These are phyloP conservation scores for Cotoneaster glaucophyllus DNA, from an alignment of 306 rosid genomes.

Conservation along the genomic window DNA sequence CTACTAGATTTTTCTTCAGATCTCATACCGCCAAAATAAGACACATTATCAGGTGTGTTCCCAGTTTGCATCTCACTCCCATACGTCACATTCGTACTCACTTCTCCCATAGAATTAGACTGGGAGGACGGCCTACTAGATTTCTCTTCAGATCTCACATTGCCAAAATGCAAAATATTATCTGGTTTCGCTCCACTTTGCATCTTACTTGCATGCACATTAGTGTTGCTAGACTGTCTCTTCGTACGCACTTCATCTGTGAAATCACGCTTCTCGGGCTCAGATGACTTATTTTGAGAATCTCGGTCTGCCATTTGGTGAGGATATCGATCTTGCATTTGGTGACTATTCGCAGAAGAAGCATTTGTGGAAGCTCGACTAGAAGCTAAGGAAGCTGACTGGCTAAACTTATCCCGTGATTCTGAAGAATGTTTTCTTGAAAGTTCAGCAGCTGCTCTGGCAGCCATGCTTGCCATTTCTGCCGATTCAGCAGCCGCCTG, in stretches of 20 bases:
- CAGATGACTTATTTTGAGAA: constrained; percentile 35
- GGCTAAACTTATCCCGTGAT: constrained; percentile 26
- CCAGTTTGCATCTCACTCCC: constrained; percentile 27
- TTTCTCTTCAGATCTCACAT: constrained; percentile 32
- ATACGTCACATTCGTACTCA: constrained; percentile 24
- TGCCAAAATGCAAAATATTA: constrained; percentile 28
- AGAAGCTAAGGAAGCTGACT: constrained; percentile 32
- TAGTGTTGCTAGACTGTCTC: constrained; percentile 32
- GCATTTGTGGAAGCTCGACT: constrained; percentile 19
- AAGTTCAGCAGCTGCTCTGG: constrained; percentile 98
- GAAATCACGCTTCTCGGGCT: constrained; percentile 27
- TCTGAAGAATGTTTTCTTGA: constrained; percentile 63
- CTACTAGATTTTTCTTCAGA: constrained; percentile 32
- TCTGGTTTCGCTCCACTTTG: constrained; percentile 26
- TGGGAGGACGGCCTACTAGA: constrained; percentile 30
- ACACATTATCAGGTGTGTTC: constrained; percentile 28
- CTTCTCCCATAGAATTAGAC: constrained; percentile 33
- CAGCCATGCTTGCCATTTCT: constrained; percentile 86
- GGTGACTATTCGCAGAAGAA: constrained; percentile 28
- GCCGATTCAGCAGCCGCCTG: constrained; percentile 99
- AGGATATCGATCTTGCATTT: constrained; percentile 31
- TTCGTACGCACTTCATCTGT: constrained; percentile 20
- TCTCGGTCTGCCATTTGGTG: constrained; percentile 29
- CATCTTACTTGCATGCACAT: constrained; percentile 26
- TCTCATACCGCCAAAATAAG: constrained; percentile 35